These are phyloP conservation scores for Coniochaeta ligniaria DNA, from an alignment of 2,329 filamentous ascomycete genomes.

Conservation along the genomic window DNA sequence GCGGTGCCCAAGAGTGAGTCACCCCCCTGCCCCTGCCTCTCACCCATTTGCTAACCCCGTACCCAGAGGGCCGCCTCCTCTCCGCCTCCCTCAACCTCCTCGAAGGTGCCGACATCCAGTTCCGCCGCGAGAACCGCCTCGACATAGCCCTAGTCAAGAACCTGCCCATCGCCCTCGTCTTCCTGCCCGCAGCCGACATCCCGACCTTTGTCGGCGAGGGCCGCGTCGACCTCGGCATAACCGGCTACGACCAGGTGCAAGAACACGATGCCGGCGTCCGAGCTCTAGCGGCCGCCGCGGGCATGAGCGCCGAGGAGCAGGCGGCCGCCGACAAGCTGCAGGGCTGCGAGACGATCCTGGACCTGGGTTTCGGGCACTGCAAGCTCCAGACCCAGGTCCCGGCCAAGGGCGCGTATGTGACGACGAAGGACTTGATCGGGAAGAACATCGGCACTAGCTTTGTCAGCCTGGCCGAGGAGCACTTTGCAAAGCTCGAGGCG, in stretches of 20 bases:
- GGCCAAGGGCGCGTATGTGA: conserved; percentile 65
- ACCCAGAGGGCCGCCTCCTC: conserved; percentile 82
- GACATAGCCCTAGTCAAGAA: conserved; percentile 99
- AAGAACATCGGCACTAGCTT: conserved; percentile 96
- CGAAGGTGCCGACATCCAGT: conserved; percentile 91
- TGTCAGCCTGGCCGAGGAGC: conserved; percentile 72
- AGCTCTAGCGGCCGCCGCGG: conserved; percentile 37
- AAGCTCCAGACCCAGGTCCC: conserved; percentile 97
- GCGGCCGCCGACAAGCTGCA: conserved; percentile 36
- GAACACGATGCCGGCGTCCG: conserved; percentile 71
- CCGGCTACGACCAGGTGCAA: conserved; percentile 83
- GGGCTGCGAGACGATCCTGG: conserved; percentile 78
- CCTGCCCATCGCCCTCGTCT: conserved; percentile 87
- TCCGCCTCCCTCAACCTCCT: conserved; percentile 84
- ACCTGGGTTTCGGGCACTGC: conserved; percentile 85
- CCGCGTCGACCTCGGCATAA: conserved; percentile 88
- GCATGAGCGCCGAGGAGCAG: conserved; percentile 37
- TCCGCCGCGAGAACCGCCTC: conserved; percentile 87
- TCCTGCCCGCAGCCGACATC: conserved; percentile 94
- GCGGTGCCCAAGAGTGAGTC: conserved; percentile 95
- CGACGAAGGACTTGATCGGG: conserved; percentile 73
- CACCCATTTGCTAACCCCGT: conserved; percentile 13
- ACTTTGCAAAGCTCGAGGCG: conserved; percentile 73
- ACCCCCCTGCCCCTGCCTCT: neutral
- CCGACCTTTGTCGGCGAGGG: conserved; percentile 96